Base-by-base conservation (phyloP, 371 early-diverging fungal genomes). In the Haplosporangium sp. region DNA sequence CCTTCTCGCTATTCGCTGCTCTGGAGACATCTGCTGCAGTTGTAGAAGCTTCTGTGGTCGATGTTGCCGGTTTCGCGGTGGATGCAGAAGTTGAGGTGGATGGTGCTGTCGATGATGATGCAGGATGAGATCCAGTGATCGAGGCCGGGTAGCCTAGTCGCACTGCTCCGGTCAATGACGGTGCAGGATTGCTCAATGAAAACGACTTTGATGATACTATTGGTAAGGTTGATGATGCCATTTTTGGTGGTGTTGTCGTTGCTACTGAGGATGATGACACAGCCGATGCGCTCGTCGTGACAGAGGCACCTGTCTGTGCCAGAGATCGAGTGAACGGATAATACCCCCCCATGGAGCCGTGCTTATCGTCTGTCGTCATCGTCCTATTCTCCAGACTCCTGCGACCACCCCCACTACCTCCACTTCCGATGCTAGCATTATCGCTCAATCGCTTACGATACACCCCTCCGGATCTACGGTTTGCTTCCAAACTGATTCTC, bases 401-500 rank as follows among this genome's bases (percentile, higher is more conserved):
- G n/a, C 69, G 56, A 18, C 53, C 62, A 37, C 58, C 43, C 16
- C n/a, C 42, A 23, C 51, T 69, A 16, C 58, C 48, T 6, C 55
- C 51, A 40, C 51, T 61, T 13, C 43, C 55, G 10, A 48, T 51
- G 42, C 48, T 63, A 11, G 43, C 45, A 16, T 16, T 53, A 23
- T 69, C 64, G 52, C 70, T 63, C 64, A 63, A 2, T 3, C 70
- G 57, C n/a, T 46, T 52, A 7, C 63, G 58, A 54, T 45, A 40
- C 6, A 20, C 14, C 9, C 70, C 64, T 18, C 70, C 62, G 48
- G 58, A 55, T 3, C 59, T 16, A 7, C 69, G 69, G 12, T 53
- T 46, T 12, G 60, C 69, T 18, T 69, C 62, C 40, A 69, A 41
- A 29, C 70, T 69, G 21, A 69, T 63, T 38, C 70, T 58, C 12